These are phyloP conservation scores for Penicillium oxalicum DNA, from an alignment of 2,329 filamentous ascomycete genomes.

Conservation along the genomic window DNA sequence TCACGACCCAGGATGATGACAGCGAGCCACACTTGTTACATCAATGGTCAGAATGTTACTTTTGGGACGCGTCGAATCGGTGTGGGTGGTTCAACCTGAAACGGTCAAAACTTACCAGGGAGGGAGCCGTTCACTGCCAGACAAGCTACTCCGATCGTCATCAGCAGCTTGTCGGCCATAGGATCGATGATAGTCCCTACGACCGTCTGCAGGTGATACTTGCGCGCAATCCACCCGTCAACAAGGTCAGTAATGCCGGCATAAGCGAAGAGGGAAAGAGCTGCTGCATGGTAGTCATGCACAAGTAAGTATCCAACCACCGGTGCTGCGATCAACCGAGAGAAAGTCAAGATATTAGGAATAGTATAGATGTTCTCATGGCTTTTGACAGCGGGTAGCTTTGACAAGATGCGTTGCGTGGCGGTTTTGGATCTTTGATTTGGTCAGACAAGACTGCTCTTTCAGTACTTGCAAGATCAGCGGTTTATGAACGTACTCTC, in stretches of 20 bases:
- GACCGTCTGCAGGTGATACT: constrained; percentile 83
- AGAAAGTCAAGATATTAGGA: constrained; percentile 88
- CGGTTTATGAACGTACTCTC: constrained; percentile 10
- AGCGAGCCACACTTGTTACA: constrained; percentile 68
- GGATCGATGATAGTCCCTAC: constrained; percentile 93
- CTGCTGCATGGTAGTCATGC: constrained; percentile 70
- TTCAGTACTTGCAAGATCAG: background rate
- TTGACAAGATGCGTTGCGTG: constrained; percentile 30
- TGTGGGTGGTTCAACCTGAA: too few species aligned
- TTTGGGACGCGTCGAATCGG: too few species aligned
- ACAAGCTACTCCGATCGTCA: constrained; percentile 86
- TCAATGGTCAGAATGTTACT: background rate
- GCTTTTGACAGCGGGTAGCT: constrained; percentile 25
- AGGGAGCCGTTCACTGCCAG: constrained; percentile 76
- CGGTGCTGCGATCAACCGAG: constrained; percentile 75
- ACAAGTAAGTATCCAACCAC: constrained; percentile 83
- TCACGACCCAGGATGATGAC: constrained; percentile 88
- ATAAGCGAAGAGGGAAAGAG: constrained; percentile 82
- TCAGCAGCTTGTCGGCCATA: constrained; percentile 92
- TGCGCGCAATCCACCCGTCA: constrained; percentile 88
- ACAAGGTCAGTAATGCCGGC: constrained; percentile 86
- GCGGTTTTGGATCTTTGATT: constrained; percentile 13
- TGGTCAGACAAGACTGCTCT: background rate
- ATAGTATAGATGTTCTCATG: constrained; percentile 95
- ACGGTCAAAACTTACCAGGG: constrained; percentile 54